Conservation (phyloP, 345 rosid species). For the Pelargonium nanum region DNA sequence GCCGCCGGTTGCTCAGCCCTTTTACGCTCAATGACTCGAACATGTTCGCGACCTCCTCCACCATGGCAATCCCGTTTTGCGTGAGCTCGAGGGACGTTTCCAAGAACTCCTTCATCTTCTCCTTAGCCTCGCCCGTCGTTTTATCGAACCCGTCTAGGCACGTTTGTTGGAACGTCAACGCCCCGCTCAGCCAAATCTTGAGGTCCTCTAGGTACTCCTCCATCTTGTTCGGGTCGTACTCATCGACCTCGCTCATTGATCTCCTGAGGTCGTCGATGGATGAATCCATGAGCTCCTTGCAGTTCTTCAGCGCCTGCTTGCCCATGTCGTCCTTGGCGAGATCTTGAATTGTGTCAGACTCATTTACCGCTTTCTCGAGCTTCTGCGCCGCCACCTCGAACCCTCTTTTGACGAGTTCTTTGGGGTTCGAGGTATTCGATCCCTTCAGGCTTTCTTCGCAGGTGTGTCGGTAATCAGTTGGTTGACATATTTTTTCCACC, state of each 20-base stretch:
- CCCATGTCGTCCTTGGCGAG: conserved; percentile 47
- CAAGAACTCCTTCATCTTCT: conserved; percentile 38
- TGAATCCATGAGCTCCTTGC: conserved; percentile 52
- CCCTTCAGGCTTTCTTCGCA: neutral
- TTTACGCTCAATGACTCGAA: conserved; percentile 19
- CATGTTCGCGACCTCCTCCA: conserved; percentile 27
- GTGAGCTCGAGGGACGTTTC: conserved; percentile 36
- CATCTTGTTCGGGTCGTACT: conserved; percentile 22
- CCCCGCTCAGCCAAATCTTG: conserved; percentile 62
- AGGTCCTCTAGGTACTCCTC: conserved; percentile 38
- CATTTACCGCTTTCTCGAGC: conserved; percentile 31
- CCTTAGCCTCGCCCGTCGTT: conserved; percentile 27
- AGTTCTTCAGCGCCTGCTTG: conserved; percentile 35
- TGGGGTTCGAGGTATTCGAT: conserved; percentile 36
- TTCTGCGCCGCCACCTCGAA: conserved; percentile 34
- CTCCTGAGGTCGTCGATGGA: conserved; percentile 39
- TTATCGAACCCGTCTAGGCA: conserved; percentile 63
- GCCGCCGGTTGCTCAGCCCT: conserved; percentile 22
- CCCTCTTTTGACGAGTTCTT: conserved; percentile 42
- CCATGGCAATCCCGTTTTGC: conserved; percentile 69
- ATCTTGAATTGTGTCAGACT: conserved; percentile 31
- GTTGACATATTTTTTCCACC: neutral
- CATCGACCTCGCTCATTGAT: conserved; percentile 25
- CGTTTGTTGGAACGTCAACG: conserved; percentile 61
- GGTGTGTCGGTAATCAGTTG: neutral